Evolutionary conservation across 306 rosid species (phyloP), one percentile per base, ranked within the genome.

Genomic region (Prunus mume): DNA sequence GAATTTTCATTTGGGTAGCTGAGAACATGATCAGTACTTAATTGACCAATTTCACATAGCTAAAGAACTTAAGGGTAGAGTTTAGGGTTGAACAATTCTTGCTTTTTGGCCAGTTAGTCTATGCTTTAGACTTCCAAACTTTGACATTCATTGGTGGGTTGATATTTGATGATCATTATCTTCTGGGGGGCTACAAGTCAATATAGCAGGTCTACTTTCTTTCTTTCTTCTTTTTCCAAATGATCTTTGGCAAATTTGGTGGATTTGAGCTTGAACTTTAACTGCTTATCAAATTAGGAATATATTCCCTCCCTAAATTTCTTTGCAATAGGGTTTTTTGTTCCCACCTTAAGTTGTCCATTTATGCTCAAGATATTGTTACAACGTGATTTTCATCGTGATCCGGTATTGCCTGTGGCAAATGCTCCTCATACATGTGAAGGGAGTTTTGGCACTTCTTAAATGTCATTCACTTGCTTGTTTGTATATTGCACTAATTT

Each of bases 111-210:
- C 60, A 65, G 57, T 8, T 69, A 62, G 72, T 56, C 57, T 51
- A 13, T 25, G 14, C 55, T 20, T 38, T 6, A 12, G 22, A 61
- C 24, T 12, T 9, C 6, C 57, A 25, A 22, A 20, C 45, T 51
- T 62, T 34, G 27, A 14, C 34, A 22, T 34, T 24, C 25, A 50
- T n/a, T 74, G 24, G 51, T 69, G 71, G 17, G 27, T 68, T 54
- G 75, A 50, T 62, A 38, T 2, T 38, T 38, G 80, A 76, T 68
- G 63, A 80, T 82, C 74, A 61, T 82, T 74, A 61, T 78, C 50
- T 64, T 62, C 52, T 54, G 30, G 24, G 41, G 69, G 64, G 67
- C 77, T 58, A 19, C 22, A 71, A 55, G 75, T 65, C 69, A 67
- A 73, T 68, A 41, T 68, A 41, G 47, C 56, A 57, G 76, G 58